These are phyloP conservation scores for Harrya chromipes DNA, from an alignment of 768 basidiomycete genomes.

Conservation along the genomic window DNA sequence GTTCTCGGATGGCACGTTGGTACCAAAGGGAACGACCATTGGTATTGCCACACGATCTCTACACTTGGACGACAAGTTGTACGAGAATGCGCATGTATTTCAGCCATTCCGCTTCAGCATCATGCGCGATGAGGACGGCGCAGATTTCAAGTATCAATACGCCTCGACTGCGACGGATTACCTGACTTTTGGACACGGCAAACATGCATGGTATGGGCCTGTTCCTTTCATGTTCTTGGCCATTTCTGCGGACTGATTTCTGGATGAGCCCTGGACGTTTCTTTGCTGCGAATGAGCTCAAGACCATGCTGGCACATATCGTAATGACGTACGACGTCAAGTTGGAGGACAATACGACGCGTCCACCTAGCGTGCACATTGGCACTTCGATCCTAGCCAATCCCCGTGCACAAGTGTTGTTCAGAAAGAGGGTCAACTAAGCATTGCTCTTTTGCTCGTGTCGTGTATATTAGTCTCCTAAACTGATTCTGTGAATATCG, in stretches of 20 bases:
- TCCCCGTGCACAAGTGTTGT: background rate
- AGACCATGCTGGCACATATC: constrained; percentile 13
- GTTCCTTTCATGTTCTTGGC: too few relatives aligned
- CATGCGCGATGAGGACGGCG: constrained; percentile 30
- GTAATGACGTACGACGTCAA: constrained; percentile 10
- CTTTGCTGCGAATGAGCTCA: constrained; percentile 8
- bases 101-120: constrained; percentile 30
- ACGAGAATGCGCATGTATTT: constrained; percentile 37
- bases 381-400: background rate
- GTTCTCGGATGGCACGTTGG: constrained; percentile 29
- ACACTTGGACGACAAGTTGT: constrained; percentile 20
- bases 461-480: too few relatives aligned
- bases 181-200: constrained; percentile 37
- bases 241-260: too few relatives aligned
- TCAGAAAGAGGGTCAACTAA: constrained; percentile 1
- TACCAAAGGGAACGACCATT: constrained; percentile 31
- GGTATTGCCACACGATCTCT: constrained; percentile 15
- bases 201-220: constrained; percentile 7
- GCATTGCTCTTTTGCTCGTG: too few relatives aligned
- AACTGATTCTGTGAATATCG: too few relatives aligned
- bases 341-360: background rate
- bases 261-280: constrained; percentile 15
- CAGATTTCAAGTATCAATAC: constrained; percentile 32
- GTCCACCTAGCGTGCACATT: background rate
- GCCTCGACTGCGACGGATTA: constrained; percentile 31